Base-by-base conservation (phyloP, 2,329 filamentous ascomycete genomes). In the Chaetoscypha palmicola region DNA sequence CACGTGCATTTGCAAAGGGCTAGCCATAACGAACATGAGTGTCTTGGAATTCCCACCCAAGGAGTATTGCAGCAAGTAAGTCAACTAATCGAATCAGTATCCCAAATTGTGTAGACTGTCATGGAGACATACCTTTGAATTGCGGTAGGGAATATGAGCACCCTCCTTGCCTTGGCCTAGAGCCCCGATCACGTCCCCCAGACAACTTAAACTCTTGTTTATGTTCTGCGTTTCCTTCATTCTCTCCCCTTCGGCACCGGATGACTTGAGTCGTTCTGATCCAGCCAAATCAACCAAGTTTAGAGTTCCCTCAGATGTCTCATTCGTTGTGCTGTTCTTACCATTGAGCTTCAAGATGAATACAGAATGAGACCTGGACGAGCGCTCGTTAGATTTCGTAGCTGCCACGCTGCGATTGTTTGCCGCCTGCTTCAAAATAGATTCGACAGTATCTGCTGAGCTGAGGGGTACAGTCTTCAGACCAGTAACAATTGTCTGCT, bases 21-120 rank as follows among this genome's bases (percentile, higher is more conserved):
- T 92, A 45, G 95, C 86, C 90, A 97, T 97, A 63, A 97, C 88
- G 64, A 98, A 95, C 92, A 98, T 98, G 58, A 98, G 81, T 1
- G 92, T 98, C 68, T 96, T 94, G 56, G 85, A 92, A 64, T 95
- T 96, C 12, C 92, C 92, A 3, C 92, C 91, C 5, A 98, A 72
- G 2, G 88, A 95, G 61, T 92, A 94, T 76, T 97, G 88, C 28
- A 98, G 75, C 36, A 98, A 74, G 61, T 96, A 94, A 7, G 92
- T 98, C 53, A 98, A 74, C 76, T 84, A 45, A 19, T 41, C 9
- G 23, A 46, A 56, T 56, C 58, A 59, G 52, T 30, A 24, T 24
- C 10, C 2, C 24, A 26, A 7, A 26, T 23, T 14, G 44, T 45
- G 26, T 34, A 4, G 26, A 1, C 4, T 8, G 14, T 33, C 14